These are phyloP conservation scores for Lentinula edodes DNA, from an alignment of 768 basidiomycete species.

Conservation along the genomic window DNA sequence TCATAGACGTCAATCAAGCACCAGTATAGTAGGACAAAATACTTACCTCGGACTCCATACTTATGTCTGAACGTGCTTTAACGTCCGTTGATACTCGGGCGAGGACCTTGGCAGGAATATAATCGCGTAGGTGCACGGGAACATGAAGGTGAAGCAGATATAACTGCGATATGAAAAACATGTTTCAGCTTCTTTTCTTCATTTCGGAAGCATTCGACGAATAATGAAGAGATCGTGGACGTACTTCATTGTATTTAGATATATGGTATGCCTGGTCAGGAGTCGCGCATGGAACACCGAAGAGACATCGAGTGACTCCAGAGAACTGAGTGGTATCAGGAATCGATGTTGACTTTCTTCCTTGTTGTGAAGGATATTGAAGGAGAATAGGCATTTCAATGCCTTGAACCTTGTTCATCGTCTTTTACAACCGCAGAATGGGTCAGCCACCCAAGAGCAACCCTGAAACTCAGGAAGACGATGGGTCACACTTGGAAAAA, in stretches of 20 bases:
- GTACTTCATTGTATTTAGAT: conserved; percentile 15
- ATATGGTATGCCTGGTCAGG: conserved; percentile 14
- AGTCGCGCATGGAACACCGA: conserved; percentile 14
- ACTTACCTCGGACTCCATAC: conserved; percentile 18
- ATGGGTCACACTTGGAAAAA: not conserved
- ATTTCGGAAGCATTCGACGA: not conserved
- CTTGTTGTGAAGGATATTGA: conserved; percentile 10
- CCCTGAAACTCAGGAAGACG: not conserved
- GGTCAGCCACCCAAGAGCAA: not conserved
- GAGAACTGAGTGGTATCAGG: conserved; percentile 19
- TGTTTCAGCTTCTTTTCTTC: not conserved
- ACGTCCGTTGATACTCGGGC: conserved; percentile 17
- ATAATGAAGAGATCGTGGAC: not conserved
- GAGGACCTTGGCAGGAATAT: conserved; percentile 14
- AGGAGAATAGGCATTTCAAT: conserved; percentile 12
- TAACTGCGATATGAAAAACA: conserved; percentile 9
- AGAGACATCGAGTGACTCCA: conserved; percentile 12
- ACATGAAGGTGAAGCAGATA: conserved; percentile 14
- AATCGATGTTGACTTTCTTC: conserved; percentile 17
- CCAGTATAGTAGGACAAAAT: not conserved
- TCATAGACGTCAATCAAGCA: not conserved
- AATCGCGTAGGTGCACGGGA: conserved; percentile 6
- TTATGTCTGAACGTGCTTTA: conserved; percentile 17
- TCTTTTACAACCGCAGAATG: not conserved
- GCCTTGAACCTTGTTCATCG: not conserved